Evolutionary conservation across 164 flowering plant species (phyloP).

Genomic region (Berberis vulgaris): DNA sequence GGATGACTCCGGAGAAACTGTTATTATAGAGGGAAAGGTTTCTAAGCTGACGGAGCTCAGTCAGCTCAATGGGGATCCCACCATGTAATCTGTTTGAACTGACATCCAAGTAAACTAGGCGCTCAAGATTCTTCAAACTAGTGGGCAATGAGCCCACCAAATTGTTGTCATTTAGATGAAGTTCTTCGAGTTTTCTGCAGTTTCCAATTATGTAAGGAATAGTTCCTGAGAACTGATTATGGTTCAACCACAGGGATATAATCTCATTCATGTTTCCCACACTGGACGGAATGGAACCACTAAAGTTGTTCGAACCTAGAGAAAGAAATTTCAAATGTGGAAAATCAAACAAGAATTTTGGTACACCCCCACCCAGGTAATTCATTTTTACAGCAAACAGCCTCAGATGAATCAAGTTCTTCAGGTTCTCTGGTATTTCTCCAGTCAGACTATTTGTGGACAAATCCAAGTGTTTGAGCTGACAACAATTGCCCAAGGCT

Average conservation of each 20-base stretch:
- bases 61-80: conserved; percentile 42
- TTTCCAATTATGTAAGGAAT: conserved; percentile 53
- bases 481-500: conserved; percentile 35
- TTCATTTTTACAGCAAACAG: conserved; percentile 29
- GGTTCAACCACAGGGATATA: conserved; percentile 21
- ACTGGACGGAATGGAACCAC: conserved; percentile 45
- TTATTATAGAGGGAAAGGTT: conserved; percentile 46
- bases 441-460: conserved; percentile 37
- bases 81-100: conserved; percentile 40
- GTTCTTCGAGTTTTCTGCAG: conserved; percentile 32
- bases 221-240: conserved; percentile 40
- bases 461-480: conserved; percentile 31
- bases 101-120: conserved; percentile 33
- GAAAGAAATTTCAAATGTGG: conserved; percentile 26
- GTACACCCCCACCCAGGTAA: conserved; percentile 37
- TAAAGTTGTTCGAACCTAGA: conserved; percentile 31
- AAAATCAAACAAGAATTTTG: conserved; percentile 46
- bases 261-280: conserved; percentile 39
- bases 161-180: conserved; percentile 31
- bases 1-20: conserved; percentile 54
- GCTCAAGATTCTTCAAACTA: conserved; percentile 33
- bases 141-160: conserved; percentile 43
- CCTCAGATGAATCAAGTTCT: conserved; percentile 20
- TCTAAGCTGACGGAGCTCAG: conserved; percentile 35
- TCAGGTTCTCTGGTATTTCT: conserved; percentile 28